Percentiles rank a stretch among this genome's conserved stretches.
phyloP scores from a whole-genome alignment of 2,329 filamentous ascomycete genomes.

The Didymella keratinophila region DNA sequence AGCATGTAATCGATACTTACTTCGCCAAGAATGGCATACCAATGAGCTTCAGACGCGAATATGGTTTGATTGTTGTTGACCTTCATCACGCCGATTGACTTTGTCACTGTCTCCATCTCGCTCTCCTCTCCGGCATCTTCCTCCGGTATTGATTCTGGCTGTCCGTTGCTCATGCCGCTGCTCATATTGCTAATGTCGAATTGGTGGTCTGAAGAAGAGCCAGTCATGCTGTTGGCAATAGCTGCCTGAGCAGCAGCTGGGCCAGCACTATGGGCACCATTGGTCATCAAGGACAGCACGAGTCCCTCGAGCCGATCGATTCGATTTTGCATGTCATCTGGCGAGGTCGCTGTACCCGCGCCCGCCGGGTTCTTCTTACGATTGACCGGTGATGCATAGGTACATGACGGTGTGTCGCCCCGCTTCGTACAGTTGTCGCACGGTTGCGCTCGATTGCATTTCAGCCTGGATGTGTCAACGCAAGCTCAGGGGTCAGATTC shows the following conservation, averaged over 20 bases:
- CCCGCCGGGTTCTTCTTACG: conserved; percentile 73
- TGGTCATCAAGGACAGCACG: conserved; percentile 93
- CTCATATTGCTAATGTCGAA: conserved; percentile 63
- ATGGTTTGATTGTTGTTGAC: conserved; percentile 58
- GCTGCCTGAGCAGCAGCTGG: conserved; percentile 66
- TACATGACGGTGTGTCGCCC: conserved; percentile 80
- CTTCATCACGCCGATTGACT: conserved; percentile 62
- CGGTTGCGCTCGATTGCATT: conserved; percentile 90
- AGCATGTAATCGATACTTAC: conserved; percentile 40
- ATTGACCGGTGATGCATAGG: conserved; percentile 74
- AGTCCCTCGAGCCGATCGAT: conserved; percentile 94
- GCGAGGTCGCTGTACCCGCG: conserved; percentile 67
- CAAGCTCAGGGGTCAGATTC: not conserved
- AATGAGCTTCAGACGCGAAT: conserved; percentile 61
- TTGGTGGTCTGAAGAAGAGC: conserved; percentile 49
- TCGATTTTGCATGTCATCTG: conserved; percentile 98
- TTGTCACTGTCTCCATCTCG: conserved; percentile 65
- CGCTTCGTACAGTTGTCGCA: conserved; percentile 96
- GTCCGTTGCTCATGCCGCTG: conserved; percentile 63
- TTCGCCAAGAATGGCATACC: conserved; percentile 61
- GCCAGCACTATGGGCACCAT: conserved; percentile 71
- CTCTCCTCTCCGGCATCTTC: conserved; percentile 66
- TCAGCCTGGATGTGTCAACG: conserved; percentile 64
- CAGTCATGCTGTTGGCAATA: conserved; percentile 58
- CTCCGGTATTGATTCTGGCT: conserved; percentile 62